Percentiles rank a stretch among this genome's conserved stretches.
These are phyloP conservation scores for Tulasnella sp. DNA, from an alignment of 768 basidiomycete species.

Conservation along the genomic window DNA sequence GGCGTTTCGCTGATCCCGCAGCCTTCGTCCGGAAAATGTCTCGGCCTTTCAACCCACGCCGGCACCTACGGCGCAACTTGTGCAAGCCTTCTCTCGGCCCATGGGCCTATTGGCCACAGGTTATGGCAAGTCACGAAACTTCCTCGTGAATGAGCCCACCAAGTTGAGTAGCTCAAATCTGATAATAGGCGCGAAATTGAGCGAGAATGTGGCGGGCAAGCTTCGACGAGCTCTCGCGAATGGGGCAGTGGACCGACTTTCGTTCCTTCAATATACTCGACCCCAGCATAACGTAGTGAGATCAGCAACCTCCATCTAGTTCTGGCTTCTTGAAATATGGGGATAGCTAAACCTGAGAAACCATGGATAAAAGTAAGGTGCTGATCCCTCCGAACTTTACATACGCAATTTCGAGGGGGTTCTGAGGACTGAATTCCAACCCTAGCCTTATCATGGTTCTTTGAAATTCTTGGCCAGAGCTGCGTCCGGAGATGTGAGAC, in stretches of 20 bases:
- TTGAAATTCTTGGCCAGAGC: slow-evolving; percentile 9
- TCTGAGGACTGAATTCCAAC: neutral
- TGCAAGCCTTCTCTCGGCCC: neutral
- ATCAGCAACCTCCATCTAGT: neutral
- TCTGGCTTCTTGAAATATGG: neutral
- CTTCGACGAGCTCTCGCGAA: neutral
- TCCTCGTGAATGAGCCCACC: neutral
- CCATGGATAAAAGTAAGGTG: neutral
- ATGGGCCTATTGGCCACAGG: neutral
- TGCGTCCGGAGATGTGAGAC: slow-evolving; percentile 1
- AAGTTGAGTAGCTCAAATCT: neutral
- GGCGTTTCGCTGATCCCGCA: neutral
- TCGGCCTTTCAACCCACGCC: neutral
- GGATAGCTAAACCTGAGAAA: neutral
- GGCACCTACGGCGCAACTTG: neutral
- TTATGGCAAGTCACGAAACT: neutral
- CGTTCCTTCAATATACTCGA: neutral
- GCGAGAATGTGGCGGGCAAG: neutral
- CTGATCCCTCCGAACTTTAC: slow-evolving; percentile 5
- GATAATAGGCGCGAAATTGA: neutral
- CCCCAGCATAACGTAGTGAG: neutral
- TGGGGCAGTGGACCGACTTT: neutral
- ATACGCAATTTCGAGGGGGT: neutral
- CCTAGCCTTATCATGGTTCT: neutral
- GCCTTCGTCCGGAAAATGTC: slow-evolving; percentile 6